These are phyloP conservation scores for Paramecium sonneborni DNA, from an alignment of 73 alveolate species.

Conservation along the genomic window DNA sequence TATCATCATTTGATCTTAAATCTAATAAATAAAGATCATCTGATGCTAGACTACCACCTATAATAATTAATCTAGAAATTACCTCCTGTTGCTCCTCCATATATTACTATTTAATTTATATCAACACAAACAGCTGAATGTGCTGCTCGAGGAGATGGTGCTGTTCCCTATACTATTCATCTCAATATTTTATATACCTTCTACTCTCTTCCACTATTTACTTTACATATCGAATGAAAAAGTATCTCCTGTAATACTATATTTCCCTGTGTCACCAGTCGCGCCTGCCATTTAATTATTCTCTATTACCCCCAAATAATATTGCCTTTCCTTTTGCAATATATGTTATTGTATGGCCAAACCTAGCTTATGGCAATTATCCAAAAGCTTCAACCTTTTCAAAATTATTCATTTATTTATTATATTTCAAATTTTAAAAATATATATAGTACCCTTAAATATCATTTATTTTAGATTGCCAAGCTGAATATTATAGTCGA, in stretches of 20 bases:
- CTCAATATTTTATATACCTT: constrained; percentile 70
- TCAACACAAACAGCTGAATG: constrained; percentile 93
- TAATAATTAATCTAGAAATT: constrained; percentile 42
- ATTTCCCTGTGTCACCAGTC: constrained; percentile 96
- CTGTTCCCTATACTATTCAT: constrained; percentile 81
- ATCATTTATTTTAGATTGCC: background rate
- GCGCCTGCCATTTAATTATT: constrained; percentile 63
- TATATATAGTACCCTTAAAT: background rate
- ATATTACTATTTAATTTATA: constrained; percentile 88
- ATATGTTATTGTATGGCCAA: constrained; percentile 94
- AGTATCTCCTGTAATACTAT: constrained; percentile 94
- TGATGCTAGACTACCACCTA: constrained; percentile 96
- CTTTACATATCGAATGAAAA: constrained; percentile 82
- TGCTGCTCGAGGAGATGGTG: constrained; percentile 98
- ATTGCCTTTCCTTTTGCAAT: constrained; percentile 89
- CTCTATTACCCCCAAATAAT: constrained; percentile 86
- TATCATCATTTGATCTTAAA: constrained; percentile 88
- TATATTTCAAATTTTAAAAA: background rate
- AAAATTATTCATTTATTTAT: background rate
- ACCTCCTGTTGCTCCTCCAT: constrained; percentile 98
- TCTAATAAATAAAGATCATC: constrained; percentile 95
- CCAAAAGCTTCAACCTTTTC: constrained; percentile 70
- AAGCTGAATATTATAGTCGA: background rate
- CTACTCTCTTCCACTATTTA: constrained; percentile 86
- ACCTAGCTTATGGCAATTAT: constrained; percentile 82